Base-by-base conservation (phyloP, 306 rosid species). In the Macrotyloma uniflorum region DNA sequence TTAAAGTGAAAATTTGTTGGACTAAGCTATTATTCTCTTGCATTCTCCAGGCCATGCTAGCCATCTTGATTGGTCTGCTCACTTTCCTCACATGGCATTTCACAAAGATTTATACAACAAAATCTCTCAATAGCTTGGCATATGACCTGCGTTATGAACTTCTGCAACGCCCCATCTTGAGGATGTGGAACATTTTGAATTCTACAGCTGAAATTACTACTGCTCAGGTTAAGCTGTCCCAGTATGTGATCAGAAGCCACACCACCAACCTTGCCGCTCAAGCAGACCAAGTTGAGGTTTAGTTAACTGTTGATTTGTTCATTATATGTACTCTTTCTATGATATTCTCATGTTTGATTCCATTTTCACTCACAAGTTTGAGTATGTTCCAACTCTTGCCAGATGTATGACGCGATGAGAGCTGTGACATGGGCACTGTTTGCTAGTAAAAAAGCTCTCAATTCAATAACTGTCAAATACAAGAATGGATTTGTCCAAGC, bases 171-270 rank as follows among this genome's bases (percentile, higher is more conserved):
- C 99, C 99, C 20, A 79, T 95, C 79, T 84, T 93, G 86, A 79
- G 98, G 85, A 95, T 95, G 99, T 95, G 98, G 98, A 89, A 90
- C 88, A 90, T 95, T 84, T 83, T 95, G 85, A 95, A 95, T 78
- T 91, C 99, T 16, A 91, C 99, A 18, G 53, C 98, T 12, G 99
- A 95, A 81, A 93, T 95, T 43, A 95, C 99, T 62, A 72, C 85
- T 28, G 89, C 96, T 23, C 99, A 93, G 82, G 97, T 93, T 71
- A 91, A 87, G 88, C 86, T 95, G 1, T 89, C 97, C 16, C 89
- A 95, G 86, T 93, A 95, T 68, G 89, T 95, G 40, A 85, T 95
- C 85, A 90, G 84, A 87, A 82, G 86, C 55, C 81, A 95, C 84
- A 78, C 51, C 84, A 78, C 51, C 84, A 90, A 91, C 11, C 90